Percentiles rank a stretch among this genome's conserved stretches.
These are phyloP conservation scores for Mucor indicus DNA, from an alignment of 371 early-diverging fungal genomes.

Conservation along the genomic window DNA sequence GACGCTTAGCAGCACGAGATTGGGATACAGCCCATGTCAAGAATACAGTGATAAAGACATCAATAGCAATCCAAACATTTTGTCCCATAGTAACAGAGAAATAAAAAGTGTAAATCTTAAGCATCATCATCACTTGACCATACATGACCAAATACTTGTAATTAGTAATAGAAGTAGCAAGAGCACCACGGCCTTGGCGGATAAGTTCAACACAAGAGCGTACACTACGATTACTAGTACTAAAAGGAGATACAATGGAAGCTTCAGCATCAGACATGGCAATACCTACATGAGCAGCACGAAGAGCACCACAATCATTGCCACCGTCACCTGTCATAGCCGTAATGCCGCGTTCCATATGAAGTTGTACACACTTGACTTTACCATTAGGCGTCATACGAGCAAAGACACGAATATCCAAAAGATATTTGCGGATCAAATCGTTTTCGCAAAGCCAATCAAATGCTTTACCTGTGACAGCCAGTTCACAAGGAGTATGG, in stretches of 20 bases:
- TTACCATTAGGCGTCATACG: conserved; percentile 82
- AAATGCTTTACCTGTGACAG: conserved; percentile 74
- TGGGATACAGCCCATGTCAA: conserved; percentile 67
- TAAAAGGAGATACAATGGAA: conserved; percentile 85
- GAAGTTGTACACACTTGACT: conserved; percentile 66
- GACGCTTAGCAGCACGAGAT: conserved; percentile 51
- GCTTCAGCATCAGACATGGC: conserved; percentile 87
- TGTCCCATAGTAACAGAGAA: conserved; percentile 56
- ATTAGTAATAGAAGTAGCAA: conserved; percentile 74
- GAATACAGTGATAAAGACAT: conserved; percentile 64
- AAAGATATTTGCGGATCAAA: conserved; percentile 46
- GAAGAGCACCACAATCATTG: conserved; percentile 94
- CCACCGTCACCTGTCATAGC: conserved; percentile 97
- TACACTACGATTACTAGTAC: conserved; percentile 64
- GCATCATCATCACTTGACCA: conserved; percentile 72
- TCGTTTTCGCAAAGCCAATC: conserved; percentile 40
- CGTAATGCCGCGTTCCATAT: conserved; percentile 73
- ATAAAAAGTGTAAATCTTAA: conserved; percentile 61
- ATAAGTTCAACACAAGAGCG: conserved; percentile 70
- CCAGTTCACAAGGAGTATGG: conserved; percentile 56
- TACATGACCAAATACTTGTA: conserved; percentile 73
- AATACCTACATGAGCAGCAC: conserved; percentile 89
- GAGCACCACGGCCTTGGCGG: conserved; percentile 71
- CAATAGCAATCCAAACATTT: conserved; percentile 69
- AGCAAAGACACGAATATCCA: conserved; percentile 69